A percentile compares a stretch with the other conserved stretches of the same genome.
Conservation (phyloP, 192 early-diverging fungal genomes). For the Coemansia sp. region DNA sequence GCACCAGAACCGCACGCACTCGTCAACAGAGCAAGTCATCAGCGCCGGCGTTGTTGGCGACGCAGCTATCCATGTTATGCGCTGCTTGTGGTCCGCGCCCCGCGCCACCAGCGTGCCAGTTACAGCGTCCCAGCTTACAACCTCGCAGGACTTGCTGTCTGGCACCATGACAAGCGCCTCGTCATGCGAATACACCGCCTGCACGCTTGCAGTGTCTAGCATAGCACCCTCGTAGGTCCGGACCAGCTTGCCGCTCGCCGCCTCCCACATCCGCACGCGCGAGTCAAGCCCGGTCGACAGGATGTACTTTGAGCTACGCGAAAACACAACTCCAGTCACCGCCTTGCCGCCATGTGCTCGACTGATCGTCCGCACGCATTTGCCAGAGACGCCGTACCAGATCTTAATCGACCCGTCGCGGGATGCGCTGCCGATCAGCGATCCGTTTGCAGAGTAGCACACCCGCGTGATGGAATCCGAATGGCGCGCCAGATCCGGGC, state of each 20-base stretch:
- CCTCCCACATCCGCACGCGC: constrained; percentile 78
- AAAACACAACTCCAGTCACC: constrained; percentile 75
- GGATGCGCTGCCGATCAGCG: constrained; percentile 74
- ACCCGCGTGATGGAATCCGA: constrained; percentile 61
- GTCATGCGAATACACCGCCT: constrained; percentile 66
- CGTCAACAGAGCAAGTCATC: constrained; percentile 48
- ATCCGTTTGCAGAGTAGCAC: constrained; percentile 71
- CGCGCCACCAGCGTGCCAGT: constrained; percentile 61
- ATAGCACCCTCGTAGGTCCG: constrained; percentile 72
- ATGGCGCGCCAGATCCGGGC: constrained; percentile 37
- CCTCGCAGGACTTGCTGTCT: constrained; percentile 65
- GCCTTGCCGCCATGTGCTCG: constrained; percentile 76
- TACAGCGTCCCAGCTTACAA: constrained; percentile 74
- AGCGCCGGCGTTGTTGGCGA: constrained; percentile 37
- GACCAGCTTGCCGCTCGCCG: constrained; percentile 69
- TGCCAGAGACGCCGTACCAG: constrained; percentile 81
- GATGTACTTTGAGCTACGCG: constrained; percentile 74
- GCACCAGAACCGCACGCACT: constrained; percentile 47
- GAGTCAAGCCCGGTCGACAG: constrained; percentile 83
- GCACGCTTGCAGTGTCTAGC: constrained; percentile 35
- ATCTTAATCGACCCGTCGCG: constrained; percentile 86
- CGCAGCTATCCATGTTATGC: constrained; percentile 33
- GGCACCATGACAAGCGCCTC: constrained; percentile 71
- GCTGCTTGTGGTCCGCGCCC: constrained; percentile 27
- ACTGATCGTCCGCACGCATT: constrained; percentile 73